Conservation (phyloP, 2,329 filamentous ascomycete species). For the Cordyceps tenuipes region DNA sequence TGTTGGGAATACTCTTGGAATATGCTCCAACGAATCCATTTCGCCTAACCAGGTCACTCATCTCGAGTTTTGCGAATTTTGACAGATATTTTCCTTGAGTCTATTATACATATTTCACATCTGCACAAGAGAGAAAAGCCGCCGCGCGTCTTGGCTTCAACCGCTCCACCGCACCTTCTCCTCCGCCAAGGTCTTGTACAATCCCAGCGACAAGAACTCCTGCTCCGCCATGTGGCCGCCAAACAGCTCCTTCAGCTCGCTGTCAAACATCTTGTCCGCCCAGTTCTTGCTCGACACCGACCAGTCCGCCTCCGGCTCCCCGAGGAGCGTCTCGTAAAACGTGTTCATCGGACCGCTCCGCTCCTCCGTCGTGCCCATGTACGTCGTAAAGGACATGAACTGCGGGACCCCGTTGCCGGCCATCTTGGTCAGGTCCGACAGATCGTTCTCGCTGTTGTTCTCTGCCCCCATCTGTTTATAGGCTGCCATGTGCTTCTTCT, state of each 20-base stretch:
- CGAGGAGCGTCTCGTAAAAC: neutral
- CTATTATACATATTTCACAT: neutral
- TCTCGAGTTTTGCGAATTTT: too few species aligned
- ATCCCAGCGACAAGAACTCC: slow-evolving; percentile 7
- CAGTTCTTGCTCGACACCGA: neutral
- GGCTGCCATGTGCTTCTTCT: neutral
- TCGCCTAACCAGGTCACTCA: too few species aligned
- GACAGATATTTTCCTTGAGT: too few species aligned
- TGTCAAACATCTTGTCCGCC: slow-evolving; percentile 1
- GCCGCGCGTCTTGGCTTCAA: neutral
- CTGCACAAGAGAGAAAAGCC: neutral
- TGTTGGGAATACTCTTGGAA: neutral
- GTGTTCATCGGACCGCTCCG: neutral
- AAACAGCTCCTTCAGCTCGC: slow-evolving; percentile 6
- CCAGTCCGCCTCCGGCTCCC: neutral
- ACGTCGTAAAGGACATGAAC: slow-evolving; percentile 9
- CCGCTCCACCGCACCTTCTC: slow-evolving; percentile 11
- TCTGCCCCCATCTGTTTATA: neutral
- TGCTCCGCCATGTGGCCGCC: slow-evolving; percentile 7
- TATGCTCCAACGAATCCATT: too few species aligned
- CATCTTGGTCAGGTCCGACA: neutral
- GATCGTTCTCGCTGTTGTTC: neutral
- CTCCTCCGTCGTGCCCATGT: slow-evolving; percentile 6
- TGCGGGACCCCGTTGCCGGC: neutral
- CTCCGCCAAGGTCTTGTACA: slow-evolving; percentile 8